Base-by-base conservation (phyloP, 768 basidiomycete species). In the Kwoniella sp. region DNA sequence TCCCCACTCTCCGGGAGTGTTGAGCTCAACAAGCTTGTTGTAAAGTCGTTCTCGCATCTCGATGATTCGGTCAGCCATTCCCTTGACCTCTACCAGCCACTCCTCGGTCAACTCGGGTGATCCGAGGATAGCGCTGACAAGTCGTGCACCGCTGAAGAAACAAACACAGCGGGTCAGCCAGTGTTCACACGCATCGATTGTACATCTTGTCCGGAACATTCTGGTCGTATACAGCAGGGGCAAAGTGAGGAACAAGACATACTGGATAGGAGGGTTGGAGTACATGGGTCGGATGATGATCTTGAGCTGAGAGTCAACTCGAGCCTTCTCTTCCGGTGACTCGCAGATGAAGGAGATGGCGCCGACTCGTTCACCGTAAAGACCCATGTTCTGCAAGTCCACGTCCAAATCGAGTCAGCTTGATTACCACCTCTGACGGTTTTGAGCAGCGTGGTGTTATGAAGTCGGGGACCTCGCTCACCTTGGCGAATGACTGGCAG, bases 281-380 rank as follows among this genome's bases (percentile, higher is more conserved):
- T 97, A 97, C 88, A 97, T 89, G 47, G 93, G 93, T 13, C 96
- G 89, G 70, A 96, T 89, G 67, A 98, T 83, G 67, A 98, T 96
- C 85, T 95, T 93, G 77, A 98, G 83, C 82, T 97, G 96, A 80
- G 89, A 91, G 82, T 94, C 90, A 47, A 97, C 88, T 54, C 92
- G 88, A 82, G 87, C 83, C 54, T 89, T 89, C 54, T 89, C 85
- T 52, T 91, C 91, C 73, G 84, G 79, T 67, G 83, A 82, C 41
- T 84, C 80, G 9, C 88, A 84, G 48, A 83, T 81, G 75, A 99
- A 80, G 20, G 94, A 95, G 84, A 99, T 93, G 4, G 91, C 90
- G n/a, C 96, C 96, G 64, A 93, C 92, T 73, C 96, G 93, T 83
- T 98, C 96, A 65, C 93, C 95, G 79, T 99, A 99, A 47, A 99